Base-by-base conservation (phyloP, 352 stramenopile genomes). In the Elongisporangium undulatum region DNA sequence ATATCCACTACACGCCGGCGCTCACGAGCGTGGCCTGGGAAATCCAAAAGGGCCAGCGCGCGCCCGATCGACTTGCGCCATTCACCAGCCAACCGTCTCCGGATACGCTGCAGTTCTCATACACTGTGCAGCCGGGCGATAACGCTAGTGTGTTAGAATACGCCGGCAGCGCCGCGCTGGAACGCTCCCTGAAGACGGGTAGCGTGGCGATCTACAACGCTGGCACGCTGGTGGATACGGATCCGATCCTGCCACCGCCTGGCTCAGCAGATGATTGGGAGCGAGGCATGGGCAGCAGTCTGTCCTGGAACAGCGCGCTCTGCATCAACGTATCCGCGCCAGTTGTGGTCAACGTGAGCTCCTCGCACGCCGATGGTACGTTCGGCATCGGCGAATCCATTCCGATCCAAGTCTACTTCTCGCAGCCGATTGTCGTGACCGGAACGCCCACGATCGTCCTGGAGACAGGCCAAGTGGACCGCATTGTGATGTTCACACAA, bases 381-480 rank as follows among this genome's bases (percentile, higher is more conserved):
- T 94, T 90, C 56, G 82, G 79, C 1, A 85, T 90, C 22, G 87
- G 87, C 24, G 67, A 92, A 61, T 66, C 74, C 23, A 87, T 94
- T 56, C 26, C 82, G 45, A 75, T 95, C 17, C 72, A 81, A n/a
- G 77, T 95, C 1, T n/a, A 56, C n/a, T 94, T 94, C 45, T 89
- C 82, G 0, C 58, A 79, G 10, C 70, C 87, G 1, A 73, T 95
- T 41, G 68, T 85, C 1, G 77, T 87, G 4, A 65, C 67, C 12
- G 81, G 83, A 4, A 52, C 74, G 4, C 83, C 83, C 4, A 89
- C 75, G 6, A 55, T 93, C 24, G 74, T 90, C 4, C 62, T 93
- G 4, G 79, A 87, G 34, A 93, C 83, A 0, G 81, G 83, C 1
- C 49, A 74, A 38, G 72, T 90, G 13, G 74, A 87, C 62, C 80